Evolutionary conservation across 2,329 filamentous ascomycete species (phyloP).

Genomic region (Aureobasidium sp.): DNA sequence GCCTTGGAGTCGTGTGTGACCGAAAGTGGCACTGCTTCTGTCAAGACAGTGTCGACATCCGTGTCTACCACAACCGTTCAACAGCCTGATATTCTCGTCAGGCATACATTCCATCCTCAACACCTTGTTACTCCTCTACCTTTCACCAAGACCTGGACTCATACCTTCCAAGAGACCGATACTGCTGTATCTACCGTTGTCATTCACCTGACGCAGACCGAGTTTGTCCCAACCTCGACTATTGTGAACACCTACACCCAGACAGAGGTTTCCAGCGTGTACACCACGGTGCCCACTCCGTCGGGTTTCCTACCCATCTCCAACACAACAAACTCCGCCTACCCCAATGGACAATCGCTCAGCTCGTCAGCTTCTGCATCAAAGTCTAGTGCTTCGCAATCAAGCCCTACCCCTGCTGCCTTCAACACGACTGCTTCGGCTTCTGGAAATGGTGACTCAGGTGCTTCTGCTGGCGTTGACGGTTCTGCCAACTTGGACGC

Average conservation of each 20-base stretch:
- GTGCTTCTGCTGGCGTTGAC: neutral
- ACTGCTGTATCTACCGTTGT: conserved; percentile 4
- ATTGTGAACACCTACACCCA: conserved; percentile 1
- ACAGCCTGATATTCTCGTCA: conserved; percentile 4
- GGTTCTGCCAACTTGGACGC: neutral
- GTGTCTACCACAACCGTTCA: conserved; percentile 1
- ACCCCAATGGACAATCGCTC: neutral
- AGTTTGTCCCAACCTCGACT: conserved; percentile 1
- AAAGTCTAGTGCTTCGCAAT: neutral
- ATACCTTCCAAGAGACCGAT: conserved; percentile 1
- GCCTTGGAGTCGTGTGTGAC: conserved; percentile 12
- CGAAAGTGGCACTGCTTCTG: neutral
- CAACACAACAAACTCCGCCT: neutral
- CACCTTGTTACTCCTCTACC: neutral
- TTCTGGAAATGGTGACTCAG: neutral
- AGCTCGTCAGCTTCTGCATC: neutral
- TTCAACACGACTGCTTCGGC: conserved; percentile 1
- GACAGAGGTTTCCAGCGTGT: neutral
- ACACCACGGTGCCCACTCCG: conserved; percentile 3
- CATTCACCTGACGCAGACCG: neutral
- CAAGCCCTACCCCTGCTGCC: neutral
- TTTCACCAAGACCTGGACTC: conserved; percentile 8
- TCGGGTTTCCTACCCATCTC: neutral
- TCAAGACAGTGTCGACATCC: conserved; percentile 3
- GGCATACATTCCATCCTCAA: conserved; percentile 9